A percentile compares a stretch with the other conserved stretches of the same genome.
Conservation (phyloP, 1,284 basidiomycete species). For the Rugosomyces carneus region DNA sequence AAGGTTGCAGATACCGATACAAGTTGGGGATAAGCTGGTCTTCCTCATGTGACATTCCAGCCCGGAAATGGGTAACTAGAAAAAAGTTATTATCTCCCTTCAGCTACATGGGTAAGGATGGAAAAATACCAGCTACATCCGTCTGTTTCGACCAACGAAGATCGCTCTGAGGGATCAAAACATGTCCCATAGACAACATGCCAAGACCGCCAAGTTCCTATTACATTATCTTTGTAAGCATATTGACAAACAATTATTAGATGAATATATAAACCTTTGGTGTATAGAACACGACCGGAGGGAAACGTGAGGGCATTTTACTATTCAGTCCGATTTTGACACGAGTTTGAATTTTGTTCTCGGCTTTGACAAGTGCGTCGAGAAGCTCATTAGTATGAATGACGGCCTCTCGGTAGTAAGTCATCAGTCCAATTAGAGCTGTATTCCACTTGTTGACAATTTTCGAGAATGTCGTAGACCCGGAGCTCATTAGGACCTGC, state of each 20-base stretch:
- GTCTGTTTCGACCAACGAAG: constrained; percentile 98
- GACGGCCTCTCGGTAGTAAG: constrained; percentile 98
- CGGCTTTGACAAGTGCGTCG: constrained; percentile 91
- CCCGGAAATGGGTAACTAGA: constrained; percentile 90
- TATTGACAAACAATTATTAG: not conserved
- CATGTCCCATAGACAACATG: constrained; percentile 99
- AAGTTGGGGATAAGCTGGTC: constrained; percentile 95
- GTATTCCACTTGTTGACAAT: constrained; percentile 99
- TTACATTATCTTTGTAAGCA: constrained; percentile 7
- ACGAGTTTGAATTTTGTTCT: constrained; percentile 98
- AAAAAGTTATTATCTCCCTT: constrained; percentile 9
- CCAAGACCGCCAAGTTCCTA: constrained; percentile 94
- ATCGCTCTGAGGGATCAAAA: constrained; percentile 96
- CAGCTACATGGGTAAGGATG: not conserved
- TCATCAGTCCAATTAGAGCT: constrained; percentile 91
- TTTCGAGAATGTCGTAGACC: constrained; percentile 98
- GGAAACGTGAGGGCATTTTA: constrained; percentile 99
- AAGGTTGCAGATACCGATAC: constrained; percentile 97
- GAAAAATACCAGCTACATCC: constrained; percentile 73
- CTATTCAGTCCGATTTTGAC: constrained; percentile 98
- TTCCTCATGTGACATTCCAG: constrained; percentile 94
- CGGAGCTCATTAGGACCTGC: constrained; percentile 98
- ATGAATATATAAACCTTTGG: constrained; percentile 55
- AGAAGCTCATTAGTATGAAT: constrained; percentile 96
- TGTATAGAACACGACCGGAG: constrained; percentile 94